A percentile compares a stretch with the other conserved stretches of the same genome.
Conservation (phyloP, 139 green algal genomes). For the Picochlorum sp. region DNA sequence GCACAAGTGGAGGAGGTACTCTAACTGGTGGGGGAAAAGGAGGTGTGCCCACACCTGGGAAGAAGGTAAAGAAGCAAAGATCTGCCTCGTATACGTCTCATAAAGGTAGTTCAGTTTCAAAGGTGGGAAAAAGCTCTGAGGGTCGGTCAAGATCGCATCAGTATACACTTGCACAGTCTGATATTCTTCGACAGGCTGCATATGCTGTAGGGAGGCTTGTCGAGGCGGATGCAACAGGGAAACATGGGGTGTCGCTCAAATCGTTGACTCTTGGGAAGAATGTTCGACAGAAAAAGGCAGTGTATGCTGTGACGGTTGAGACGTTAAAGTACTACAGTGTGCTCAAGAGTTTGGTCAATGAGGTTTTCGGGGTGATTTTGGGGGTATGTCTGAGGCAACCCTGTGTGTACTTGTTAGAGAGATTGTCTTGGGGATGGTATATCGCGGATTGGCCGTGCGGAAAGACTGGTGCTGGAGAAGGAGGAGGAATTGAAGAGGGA, state of each 20-base stretch:
- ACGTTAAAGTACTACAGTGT: conserved; percentile 62
- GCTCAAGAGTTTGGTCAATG: conserved; percentile 44
- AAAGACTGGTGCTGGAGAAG: conserved; percentile 40
- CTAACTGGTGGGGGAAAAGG: no score
- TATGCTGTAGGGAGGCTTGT: conserved; percentile 36
- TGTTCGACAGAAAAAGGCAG: conserved; percentile 75
- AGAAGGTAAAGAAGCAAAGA: no score
- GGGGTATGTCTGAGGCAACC: conserved; percentile 44
- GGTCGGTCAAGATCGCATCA: background rate
- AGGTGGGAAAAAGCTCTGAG: no score
- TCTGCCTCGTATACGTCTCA: no score
- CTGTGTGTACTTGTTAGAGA: conserved; percentile 63
- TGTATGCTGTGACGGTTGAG: conserved; percentile 79
- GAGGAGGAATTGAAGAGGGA: conserved; percentile 14
- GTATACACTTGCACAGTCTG: background rate
- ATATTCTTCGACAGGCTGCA: conserved; percentile 43
- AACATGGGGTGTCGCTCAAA: conserved; percentile 42
- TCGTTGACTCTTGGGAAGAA: conserved; percentile 65
- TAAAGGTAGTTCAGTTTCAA: no score
- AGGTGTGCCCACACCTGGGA: no score
- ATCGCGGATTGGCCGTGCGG: conserved; percentile 36
- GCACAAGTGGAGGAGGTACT: no score
- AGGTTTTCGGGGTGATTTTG: conserved; percentile 34
- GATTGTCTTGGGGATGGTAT: conserved; percentile 58
- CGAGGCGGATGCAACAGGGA: conserved; percentile 18